Base-by-base conservation (phyloP, 2,329 filamentous ascomycete species). In the Plectosphaerella cucumerina region DNA sequence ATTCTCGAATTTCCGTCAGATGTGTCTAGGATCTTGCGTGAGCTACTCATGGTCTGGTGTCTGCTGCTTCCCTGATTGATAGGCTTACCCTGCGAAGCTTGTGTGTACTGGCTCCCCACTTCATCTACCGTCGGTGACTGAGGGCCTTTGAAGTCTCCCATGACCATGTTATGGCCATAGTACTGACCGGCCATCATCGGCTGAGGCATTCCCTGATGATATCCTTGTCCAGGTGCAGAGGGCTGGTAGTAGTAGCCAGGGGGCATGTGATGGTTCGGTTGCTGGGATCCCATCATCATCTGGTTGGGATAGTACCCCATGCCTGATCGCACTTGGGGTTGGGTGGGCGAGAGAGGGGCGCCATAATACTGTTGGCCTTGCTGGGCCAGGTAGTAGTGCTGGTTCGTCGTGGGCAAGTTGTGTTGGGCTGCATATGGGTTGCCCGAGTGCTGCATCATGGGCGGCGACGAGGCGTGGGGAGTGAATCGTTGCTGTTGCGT, bases 161-260 rank as follows among this genome's bases (percentile, higher is more conserved):
- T 61, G 1, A 57, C 55, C 4, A 55, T 37, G 6, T 49, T 58
- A 58, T 60, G 35, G 57, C 58, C 55, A 61, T 54, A 39, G 49
- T 73, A 76, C 42, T 71, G 70, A 12, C 64, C 61, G 4, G 64
- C 53, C 34, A 68, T 55, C 55, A 70, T 61, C 21, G 66, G 64
- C 12, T 63, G 62, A 6, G 66, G 65, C 22, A 70, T 57, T 26
- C 55, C 56, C 21, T 59, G 65, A 5, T 58, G 60, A 45, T 68
- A 71, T 1, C 57, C 54, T 4, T 62, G 49, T 14, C 71, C 69
- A 22, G 60, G 61, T 11, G 67, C 56, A 21, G 68, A 64, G 4
- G 66, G 58, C 50, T 78, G 80, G 56, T 78, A 81, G 50, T 78
- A 80, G 56, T 78, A 81, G 56, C 73, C 78, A 2, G 61, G 63